phyloP scores from a whole-genome alignment of 1,284 basidiomycete species.

The Xerocomus minutiporus region DNA sequence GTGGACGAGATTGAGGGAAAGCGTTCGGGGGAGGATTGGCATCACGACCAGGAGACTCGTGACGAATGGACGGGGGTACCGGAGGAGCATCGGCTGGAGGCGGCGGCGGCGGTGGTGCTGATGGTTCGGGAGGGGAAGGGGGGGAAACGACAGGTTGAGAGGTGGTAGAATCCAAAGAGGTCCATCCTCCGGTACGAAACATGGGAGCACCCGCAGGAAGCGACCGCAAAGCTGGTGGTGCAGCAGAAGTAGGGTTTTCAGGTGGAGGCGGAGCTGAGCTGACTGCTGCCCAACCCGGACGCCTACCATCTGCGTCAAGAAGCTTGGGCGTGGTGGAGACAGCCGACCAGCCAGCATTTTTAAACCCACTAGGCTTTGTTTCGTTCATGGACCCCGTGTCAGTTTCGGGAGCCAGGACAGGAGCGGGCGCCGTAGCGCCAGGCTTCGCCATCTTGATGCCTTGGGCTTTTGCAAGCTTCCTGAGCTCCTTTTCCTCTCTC shows the following conservation, averaged over 20 bases:
- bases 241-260: conserved; percentile 8
- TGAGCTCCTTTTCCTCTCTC: conserved; percentile 74
- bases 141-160: conserved; percentile 22
- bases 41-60: conserved; percentile 5
- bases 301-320: conserved; percentile 10
- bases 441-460: conserved; percentile 68
- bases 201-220: conserved; percentile 32
- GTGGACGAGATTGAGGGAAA: not conserved
- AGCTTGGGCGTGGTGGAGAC: conserved; percentile 28
- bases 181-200: conserved; percentile 58
- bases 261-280: conserved; percentile 18
- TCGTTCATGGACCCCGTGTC: conserved; percentile 28
- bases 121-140: conserved; percentile 20
- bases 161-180: conserved; percentile 48
- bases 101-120: conserved; percentile 29
- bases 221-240: conserved; percentile 14
- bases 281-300: conserved; percentile 14
- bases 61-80: conserved; percentile 15
- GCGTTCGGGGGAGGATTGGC: not conserved
- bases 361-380: conserved; percentile 42
- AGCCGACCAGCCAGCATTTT: conserved; percentile 59
- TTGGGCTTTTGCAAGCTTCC: conserved; percentile 72
- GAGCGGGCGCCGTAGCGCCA: conserved; percentile 15
- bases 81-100: conserved; percentile 17
- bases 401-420: conserved; percentile 21